Conservation (phyloP, 2,329 filamentous ascomycete species). For the Microsporum audouinii region DNA sequence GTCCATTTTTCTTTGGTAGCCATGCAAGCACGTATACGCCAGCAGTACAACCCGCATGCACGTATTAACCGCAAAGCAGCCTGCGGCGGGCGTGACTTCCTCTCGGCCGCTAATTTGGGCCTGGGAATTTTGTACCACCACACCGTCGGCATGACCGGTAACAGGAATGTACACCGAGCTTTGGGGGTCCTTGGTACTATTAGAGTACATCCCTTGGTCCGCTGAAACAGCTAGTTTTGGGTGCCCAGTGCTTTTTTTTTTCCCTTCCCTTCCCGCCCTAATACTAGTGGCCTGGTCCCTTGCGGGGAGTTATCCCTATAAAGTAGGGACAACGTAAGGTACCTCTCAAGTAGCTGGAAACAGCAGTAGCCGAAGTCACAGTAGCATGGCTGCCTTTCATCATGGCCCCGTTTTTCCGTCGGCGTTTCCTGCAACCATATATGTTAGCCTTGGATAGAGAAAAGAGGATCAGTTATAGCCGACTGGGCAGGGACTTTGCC, state of each 20-base stretch:
- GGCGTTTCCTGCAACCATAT: background rate
- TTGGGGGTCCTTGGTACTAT: background rate
- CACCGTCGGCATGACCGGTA: background rate
- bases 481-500: background rate
- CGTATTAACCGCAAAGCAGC: background rate
- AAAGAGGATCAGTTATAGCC: background rate
- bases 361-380: background rate
- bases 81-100: background rate
- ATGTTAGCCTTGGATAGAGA: background rate
- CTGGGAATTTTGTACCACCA: background rate
- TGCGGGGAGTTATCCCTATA: background rate
- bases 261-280: background rate
- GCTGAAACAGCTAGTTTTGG: background rate
- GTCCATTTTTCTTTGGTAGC: background rate
- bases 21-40: background rate
- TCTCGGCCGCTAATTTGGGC: slow-evolving; percentile 1
- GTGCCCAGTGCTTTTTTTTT: background rate
- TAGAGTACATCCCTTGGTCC: background rate
- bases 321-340: background rate
- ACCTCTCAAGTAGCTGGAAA: background rate
- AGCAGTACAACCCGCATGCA: background rate
- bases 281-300: background rate
- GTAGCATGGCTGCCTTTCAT: background rate
- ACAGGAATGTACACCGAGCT: background rate
- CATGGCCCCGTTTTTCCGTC: background rate